A percentile compares a stretch with the other conserved stretches of the same genome.
phyloP scores from a whole-genome alignment of 306 rosid genomes.

The Malus orientalis region DNA sequence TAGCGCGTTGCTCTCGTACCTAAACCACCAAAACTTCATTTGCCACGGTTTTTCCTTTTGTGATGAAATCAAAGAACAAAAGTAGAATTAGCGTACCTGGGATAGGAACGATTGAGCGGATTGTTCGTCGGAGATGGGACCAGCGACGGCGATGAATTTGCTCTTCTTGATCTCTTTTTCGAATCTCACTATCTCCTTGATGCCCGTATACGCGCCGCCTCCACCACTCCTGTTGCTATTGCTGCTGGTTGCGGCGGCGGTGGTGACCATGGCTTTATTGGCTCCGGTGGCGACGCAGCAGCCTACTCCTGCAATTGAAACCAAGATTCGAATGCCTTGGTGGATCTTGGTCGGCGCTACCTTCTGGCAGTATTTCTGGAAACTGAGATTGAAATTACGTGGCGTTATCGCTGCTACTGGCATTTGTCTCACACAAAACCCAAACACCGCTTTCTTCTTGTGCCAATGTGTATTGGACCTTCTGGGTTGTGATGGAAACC shows the following conservation, averaged over 20 bases:
- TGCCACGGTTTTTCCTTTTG: neutral
- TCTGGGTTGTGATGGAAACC: neutral
- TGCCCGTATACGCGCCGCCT: conserved; percentile 50
- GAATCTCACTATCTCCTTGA: conserved; percentile 52
- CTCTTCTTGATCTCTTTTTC: conserved; percentile 76
- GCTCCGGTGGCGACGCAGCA: conserved; percentile 20
- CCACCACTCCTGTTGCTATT: conserved; percentile 16
- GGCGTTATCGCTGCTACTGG: conserved; percentile 19
- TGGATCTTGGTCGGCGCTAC: neutral
- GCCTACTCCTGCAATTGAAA: conserved; percentile 20
- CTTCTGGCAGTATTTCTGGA: conserved; percentile 11
- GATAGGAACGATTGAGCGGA: conserved; percentile 78
- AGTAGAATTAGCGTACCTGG: conserved; percentile 26
- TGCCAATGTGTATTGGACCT: neutral
- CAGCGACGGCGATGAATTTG: conserved; percentile 87
- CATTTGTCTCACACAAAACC: conserved; percentile 14
- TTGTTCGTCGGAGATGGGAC: conserved; percentile 61
- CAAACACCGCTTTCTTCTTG: neutral
- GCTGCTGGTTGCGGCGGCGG: conserved; percentile 26
- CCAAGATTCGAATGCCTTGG: conserved; percentile 20
- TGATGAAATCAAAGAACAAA: neutral
- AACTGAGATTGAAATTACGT: conserved; percentile 16
- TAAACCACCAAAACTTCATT: conserved; percentile 8
- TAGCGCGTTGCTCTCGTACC: conserved; percentile 82
- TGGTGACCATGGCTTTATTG: conserved; percentile 35